Evolutionary conservation across 192 early-diverging fungal species (phyloP), one percentile per base, ranked within the genome.

Genomic region (Entomortierella beljakovae): DNA sequence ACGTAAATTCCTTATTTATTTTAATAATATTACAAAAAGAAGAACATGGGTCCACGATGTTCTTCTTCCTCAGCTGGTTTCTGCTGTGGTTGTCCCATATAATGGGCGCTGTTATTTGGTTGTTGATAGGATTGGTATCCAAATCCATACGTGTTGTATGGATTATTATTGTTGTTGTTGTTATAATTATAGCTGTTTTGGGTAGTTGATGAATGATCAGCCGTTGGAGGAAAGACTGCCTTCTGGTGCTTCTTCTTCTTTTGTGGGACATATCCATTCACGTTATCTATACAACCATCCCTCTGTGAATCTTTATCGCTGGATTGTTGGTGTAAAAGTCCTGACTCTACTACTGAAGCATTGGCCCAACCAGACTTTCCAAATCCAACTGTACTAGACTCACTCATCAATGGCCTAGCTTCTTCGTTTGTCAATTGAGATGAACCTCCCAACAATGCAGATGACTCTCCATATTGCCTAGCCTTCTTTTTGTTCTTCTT

Each of bases 61-160:
- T 79, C 75, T n/a, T 70, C 46, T 3, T 54, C 63, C 22, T 65
- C 38, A 8, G 43, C 61, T 1, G 34, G 49, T 34, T 68, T 50
- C 38, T 49, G 46, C n/a, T 59, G 71, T 40, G 56, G 52, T 22
- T 54, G 51, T 9, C 51, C 49, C 4, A 46, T 28, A 4, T 55
- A 54, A 28, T 70, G 20, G 15, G 25, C 43, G n/a, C 57, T 49
- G 22, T 32, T 29, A 22, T 40, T 51, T 5, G 52, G 60, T 26
- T 50, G 52, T 61, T 79, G 75, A 34, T 79, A 79, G 1, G 75
- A 79, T 10, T 79, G 75, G 35, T 79, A 79, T 18, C 75, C 75
- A 64, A 64, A 79, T 15, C 75, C 75, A 65, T 70, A 70, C 0
- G 64, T 68, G 28, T 64, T 61, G 42, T 63, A 71, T 18, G 52